A percentile compares a stretch with the other conserved stretches of the same genome.
Conservation (phyloP, 2,329 filamentous ascomycete species). For the Pseudocercospora eumusae region DNA sequence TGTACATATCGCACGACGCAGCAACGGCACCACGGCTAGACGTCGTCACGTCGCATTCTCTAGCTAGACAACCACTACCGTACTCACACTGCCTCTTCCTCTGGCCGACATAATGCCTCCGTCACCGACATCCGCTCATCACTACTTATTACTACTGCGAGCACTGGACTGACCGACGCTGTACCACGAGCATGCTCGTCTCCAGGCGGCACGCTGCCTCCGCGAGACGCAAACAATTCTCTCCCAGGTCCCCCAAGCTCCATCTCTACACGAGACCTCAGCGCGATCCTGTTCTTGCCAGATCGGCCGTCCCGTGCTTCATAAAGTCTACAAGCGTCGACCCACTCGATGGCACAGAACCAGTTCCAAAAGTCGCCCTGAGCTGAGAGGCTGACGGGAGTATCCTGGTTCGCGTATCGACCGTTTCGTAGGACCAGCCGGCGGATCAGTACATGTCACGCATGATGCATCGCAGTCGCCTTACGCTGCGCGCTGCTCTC, state of each 20-base stretch:
- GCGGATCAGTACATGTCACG: constrained; percentile 17
- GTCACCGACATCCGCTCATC: constrained; percentile 19
- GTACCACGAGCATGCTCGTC: constrained; percentile 11
- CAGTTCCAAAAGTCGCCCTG: constrained; percentile 21
- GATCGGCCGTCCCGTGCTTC: constrained; percentile 22
- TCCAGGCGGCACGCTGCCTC: constrained; percentile 15
- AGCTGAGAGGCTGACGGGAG: constrained; percentile 17
- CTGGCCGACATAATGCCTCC: constrained; percentile 9
- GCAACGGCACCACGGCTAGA: constrained; percentile 1
- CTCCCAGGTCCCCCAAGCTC: constrained; percentile 18
- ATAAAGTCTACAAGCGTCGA: constrained; percentile 26
- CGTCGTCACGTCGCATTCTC: background rate
- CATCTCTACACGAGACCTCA: constrained; percentile 22
- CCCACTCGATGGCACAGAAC: constrained; percentile 25
- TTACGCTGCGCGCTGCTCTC: constrained; percentile 8
- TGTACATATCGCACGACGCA: background rate
- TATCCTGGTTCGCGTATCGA: constrained; percentile 28
- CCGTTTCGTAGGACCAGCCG: constrained; percentile 15
- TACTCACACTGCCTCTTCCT: background rate
- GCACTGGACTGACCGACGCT: constrained; percentile 3
- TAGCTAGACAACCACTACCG: background rate
- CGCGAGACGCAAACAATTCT: constrained; percentile 23
- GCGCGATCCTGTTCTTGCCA: constrained; percentile 25
- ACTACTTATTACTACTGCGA: constrained; percentile 4
- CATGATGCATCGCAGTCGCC: constrained; percentile 13